Evolutionary conservation across 148 eudicot genomes (phyloP).

Genomic region (Cornus controversa): DNA sequence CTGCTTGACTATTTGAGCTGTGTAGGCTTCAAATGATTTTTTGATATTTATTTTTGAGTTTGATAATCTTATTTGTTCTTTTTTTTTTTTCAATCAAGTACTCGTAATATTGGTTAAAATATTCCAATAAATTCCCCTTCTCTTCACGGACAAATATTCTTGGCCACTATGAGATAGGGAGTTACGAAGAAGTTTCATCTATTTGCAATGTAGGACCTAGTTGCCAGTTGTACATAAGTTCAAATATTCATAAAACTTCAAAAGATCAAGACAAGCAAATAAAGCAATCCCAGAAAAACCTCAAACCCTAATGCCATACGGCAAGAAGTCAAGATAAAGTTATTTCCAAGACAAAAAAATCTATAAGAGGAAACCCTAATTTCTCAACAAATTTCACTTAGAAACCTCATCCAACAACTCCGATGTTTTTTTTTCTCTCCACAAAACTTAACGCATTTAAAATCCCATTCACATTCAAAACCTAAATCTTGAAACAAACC

Average conservation of each 20-base stretch:
- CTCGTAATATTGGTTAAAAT: neutral
- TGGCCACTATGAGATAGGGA: too few species aligned
- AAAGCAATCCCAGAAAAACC: neutral
- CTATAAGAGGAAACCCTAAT: neutral
- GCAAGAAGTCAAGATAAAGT: too few species aligned
- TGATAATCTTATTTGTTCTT: too few species aligned
- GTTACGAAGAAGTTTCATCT: neutral
- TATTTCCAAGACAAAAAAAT: neutral
- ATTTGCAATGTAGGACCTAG: neutral
- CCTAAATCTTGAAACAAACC: neutral
- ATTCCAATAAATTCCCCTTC: neutral
- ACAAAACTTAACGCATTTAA: neutral
- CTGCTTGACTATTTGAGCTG: too few species aligned
- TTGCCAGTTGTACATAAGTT: neutral
- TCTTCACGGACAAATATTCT: too few species aligned
- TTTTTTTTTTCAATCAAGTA: neutral
- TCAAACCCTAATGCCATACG: neutral
- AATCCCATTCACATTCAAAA: conserved; percentile 5
- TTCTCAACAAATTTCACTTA: too few species aligned
- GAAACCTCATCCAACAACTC: too few species aligned
- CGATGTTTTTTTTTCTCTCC: neutral
- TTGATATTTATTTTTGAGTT: too few species aligned
- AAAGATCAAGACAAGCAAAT: neutral
- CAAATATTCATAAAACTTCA: neutral
- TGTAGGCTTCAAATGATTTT: too few species aligned